phyloP scores from a whole-genome alignment of 352 stramenopile species.

The Phytopythium vexans region DNA sequence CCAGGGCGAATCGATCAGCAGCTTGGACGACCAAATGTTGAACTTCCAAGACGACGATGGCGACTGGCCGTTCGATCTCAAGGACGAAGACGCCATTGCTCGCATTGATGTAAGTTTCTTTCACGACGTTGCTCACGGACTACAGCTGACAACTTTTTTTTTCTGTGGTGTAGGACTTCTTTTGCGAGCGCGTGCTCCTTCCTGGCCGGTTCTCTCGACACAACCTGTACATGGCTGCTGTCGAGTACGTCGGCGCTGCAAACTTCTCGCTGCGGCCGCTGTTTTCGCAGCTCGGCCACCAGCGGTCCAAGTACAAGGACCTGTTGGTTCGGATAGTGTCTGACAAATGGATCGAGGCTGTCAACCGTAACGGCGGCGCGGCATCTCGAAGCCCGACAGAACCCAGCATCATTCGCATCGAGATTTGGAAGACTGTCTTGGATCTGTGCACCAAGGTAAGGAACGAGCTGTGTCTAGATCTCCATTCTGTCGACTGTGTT shows the following conservation, averaged over 20 bases:
- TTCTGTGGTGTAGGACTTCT: slow-evolving; percentile 40
- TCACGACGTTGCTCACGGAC: background rate
- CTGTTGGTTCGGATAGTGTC: slow-evolving; percentile 51
- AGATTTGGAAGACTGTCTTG: slow-evolving; percentile 63
- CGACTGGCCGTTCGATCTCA: slow-evolving; percentile 52
- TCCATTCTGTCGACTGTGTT: background rate
- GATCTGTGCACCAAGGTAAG: slow-evolving; percentile 50
- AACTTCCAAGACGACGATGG: slow-evolving; percentile 55
- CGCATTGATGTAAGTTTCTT: slow-evolving; percentile 41
- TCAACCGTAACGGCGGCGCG: slow-evolving; percentile 12
- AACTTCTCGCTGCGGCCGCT: slow-evolving; percentile 24
- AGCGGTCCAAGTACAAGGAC: slow-evolving; percentile 66
- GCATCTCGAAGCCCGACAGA: slow-evolving; percentile 16
- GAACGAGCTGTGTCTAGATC: slow-evolving; percentile 3
- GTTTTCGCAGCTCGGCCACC: slow-evolving; percentile 28
- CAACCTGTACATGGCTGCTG: slow-evolving; percentile 57
- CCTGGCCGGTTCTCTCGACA: slow-evolving; percentile 65
- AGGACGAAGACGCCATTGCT: slow-evolving; percentile 29
- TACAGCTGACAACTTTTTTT: background rate
- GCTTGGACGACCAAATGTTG: slow-evolving; percentile 62
- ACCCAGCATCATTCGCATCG: slow-evolving; percentile 35
- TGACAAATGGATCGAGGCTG: slow-evolving; percentile 25
- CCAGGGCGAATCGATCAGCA: slow-evolving; percentile 45
- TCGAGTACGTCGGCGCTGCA: slow-evolving; percentile 35
- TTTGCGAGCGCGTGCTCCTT: slow-evolving; percentile 48